These are phyloP conservation scores for Akanthomyces uredinophilus DNA, from an alignment of 2,329 filamentous ascomycete genomes.

Conservation along the genomic window DNA sequence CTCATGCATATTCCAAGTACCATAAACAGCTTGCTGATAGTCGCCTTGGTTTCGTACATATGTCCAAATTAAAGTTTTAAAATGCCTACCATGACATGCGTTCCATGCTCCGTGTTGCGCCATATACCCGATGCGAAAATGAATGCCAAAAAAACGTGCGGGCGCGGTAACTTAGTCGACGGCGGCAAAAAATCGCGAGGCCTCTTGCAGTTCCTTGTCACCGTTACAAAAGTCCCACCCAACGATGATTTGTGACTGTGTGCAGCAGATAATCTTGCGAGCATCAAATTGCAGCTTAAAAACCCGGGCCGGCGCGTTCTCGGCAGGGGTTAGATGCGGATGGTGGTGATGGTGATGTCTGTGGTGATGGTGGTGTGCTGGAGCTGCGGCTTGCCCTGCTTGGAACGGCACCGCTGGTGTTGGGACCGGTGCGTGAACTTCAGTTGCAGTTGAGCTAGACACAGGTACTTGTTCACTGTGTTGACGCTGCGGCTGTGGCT, in stretches of 20 bases:
- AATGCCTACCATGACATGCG: conserved; percentile 2
- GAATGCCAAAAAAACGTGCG: neutral
- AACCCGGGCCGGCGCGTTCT: conserved; percentile 57
- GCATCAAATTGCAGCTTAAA: conserved; percentile 98
- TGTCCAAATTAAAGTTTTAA: neutral
- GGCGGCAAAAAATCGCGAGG: conserved; percentile 69
- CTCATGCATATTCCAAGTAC: neutral
- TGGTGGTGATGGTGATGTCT: conserved; percentile 28
- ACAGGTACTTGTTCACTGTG: neutral
- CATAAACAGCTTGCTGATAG: neutral
- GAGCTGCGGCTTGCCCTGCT: conserved; percentile 13
- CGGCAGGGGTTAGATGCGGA: conserved; percentile 41
- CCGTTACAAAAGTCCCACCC: conserved; percentile 97
- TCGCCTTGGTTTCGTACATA: neutral
- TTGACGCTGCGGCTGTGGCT: conserved; percentile 9
- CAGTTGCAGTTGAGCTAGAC: neutral
- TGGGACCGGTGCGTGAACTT: conserved; percentile 1
- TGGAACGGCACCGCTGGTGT: conserved; percentile 9
- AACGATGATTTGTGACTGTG: conserved; percentile 84
- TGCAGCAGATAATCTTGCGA: conserved; percentile 88
- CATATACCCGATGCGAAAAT: neutral
- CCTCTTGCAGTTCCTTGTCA: conserved; percentile 73
- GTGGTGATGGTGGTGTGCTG: conserved; percentile 16
- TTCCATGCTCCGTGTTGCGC: neutral
- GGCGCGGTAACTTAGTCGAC: conserved; percentile 35